Evolutionary conservation across 768 basidiomycete species (phyloP), one percentile per base, ranked within the genome.

Genomic region (Amanita pallidorosea): DNA sequence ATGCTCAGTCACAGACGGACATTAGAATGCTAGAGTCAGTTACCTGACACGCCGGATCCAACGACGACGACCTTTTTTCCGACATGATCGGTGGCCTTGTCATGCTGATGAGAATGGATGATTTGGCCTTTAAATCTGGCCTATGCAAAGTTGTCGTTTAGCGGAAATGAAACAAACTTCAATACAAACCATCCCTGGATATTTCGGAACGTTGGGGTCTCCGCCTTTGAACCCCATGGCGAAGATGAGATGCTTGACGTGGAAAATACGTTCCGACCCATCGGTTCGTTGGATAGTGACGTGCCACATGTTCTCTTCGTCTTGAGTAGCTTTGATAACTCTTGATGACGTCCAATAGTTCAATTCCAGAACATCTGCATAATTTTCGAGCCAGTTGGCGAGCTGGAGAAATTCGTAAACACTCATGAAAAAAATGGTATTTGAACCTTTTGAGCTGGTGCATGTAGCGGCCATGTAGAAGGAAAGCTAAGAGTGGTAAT

Each of bases 21-120:
- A 76, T 4, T 4, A 5, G 13, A 37, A 66, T 75, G 27, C 8
- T 6, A 22, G 33, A 53, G 5, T 29, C 4, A 38, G 57, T 29
- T 37, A 70, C 71, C 70, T 18, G 82, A 81, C 11, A 81, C 83
- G 47, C 79, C 78, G 8, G 83, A 72, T 2, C 85, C 85, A 3
- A 88, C 65, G 2, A 88, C 77, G 2, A 81, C 70, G 0, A 85
- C 83, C 58, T 81, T 88, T 66, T 87, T 87, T 12, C 83, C 85
- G 2, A 60, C 40, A 56, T 80, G 80, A 38, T 79, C 78, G 7
- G 67, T 63, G 0, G 81, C 80, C 13, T 61, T 67, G 36, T 72
- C 69, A 61, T 85, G 79, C 25, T 71, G 59, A 5, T 63, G 69
- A 1, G 83, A 84, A 60, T 88, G 86, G 13, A 80, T 55, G 3